These are phyloP conservation scores for Pseudogymnoascus sp. DNA, from an alignment of 2,329 filamentous ascomycete species.

Conservation along the genomic window DNA sequence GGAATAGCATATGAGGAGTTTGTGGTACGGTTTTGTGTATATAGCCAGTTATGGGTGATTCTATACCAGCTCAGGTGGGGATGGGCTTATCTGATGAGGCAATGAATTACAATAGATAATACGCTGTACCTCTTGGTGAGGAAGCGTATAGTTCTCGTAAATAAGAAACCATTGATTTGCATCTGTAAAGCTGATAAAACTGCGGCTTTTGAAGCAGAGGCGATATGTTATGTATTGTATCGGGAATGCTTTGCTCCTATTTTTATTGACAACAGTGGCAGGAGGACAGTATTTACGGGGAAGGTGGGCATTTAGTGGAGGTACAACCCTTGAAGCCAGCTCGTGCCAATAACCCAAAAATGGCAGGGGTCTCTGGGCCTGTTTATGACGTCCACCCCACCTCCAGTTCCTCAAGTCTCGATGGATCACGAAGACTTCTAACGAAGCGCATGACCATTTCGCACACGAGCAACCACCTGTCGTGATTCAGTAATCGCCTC, in stretches of 20 bases:
- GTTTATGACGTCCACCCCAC: constrained; percentile 2
- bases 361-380: background rate
- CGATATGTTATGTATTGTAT: background rate
- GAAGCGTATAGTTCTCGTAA: background rate
- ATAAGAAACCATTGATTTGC: background rate
- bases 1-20: constrained; percentile 4
- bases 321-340: background rate
- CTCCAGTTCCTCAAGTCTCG: background rate
- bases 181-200: background rate
- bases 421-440: background rate
- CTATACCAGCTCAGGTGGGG: background rate
- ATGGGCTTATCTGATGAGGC: background rate
- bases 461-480: background rate
- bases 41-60: background rate
- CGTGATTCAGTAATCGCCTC: background rate
- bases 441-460: background rate
- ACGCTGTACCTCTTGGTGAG: background rate
- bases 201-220: background rate
- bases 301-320: background rate
- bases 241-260: background rate
- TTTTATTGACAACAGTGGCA: background rate
- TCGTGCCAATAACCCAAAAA: background rate
- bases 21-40: background rate
- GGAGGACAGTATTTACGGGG: background rate
- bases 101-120: background rate